Evolutionary conservation across 2,329 filamentous ascomycete species (phyloP).

Genomic region (Thielaviopsis populi): DNA sequence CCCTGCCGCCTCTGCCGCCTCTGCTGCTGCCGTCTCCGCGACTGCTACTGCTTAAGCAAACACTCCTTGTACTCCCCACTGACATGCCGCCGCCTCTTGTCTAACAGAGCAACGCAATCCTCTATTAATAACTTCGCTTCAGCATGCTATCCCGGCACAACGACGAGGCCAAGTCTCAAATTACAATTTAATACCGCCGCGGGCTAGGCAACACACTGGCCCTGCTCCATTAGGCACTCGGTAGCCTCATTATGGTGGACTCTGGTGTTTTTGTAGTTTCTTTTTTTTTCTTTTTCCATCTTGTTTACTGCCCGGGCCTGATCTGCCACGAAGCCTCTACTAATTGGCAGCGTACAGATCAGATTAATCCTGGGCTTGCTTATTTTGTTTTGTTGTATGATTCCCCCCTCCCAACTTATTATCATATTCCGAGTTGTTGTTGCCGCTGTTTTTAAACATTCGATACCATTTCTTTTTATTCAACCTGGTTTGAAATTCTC

Average conservation of each 20-base stretch:
- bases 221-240: background rate
- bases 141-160: background rate
- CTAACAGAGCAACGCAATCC: background rate
- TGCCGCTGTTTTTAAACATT: conserved; percentile 7
- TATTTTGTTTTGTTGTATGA: conserved; percentile 16
- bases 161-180: background rate
- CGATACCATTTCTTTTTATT: conserved; percentile 8
- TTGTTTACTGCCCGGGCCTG: background rate
- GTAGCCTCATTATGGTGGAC: background rate
- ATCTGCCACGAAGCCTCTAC: background rate
- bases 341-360: background rate
- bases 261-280: background rate
- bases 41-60: conserved; percentile 17
- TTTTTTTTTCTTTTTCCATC: conserved; percentile 1
- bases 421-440: conserved; percentile 11
- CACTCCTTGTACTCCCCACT: background rate
- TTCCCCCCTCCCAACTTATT: conserved; percentile 14
- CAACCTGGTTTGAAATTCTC: background rate
- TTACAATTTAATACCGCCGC: background rate
- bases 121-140: background rate
- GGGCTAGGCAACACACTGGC: background rate
- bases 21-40: conserved; percentile 19
- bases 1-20: conserved; percentile 16
- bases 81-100: background rate
- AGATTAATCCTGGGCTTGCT: background rate